Evolutionary conservation across 169 alveolate species (phyloP), one percentile per base, ranked within the genome.

Genomic region (Eimeria zaria): DNA sequence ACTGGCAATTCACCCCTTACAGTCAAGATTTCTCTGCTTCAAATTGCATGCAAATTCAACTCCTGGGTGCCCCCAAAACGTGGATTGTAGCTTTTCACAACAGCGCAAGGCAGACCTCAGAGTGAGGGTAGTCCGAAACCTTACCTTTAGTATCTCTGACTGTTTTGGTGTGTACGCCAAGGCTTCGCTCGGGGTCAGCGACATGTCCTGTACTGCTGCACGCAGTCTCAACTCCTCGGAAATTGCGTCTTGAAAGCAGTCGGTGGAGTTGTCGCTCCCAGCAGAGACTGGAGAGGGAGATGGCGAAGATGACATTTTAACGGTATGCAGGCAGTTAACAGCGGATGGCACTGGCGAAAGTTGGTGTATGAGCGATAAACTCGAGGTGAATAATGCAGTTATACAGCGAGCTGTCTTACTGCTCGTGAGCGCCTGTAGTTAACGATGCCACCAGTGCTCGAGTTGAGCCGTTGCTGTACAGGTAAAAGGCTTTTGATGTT

Each of bases 251-350:
- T 62, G 93, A 58, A 85, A 85, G 62, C 80, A 85, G 27, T 85
- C 93, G 12, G 93, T 85, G 93, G 93, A 85, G 39, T 85, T 60
- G 62, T 85, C 80, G 93, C 93, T 85, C 44, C 93, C 80, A 41
- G 93, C 93, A 4, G 93, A 58, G 80, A 55, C 58, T 60, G 76
- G 93, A 1, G 93, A 85, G 20, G 93, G 78, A 62, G 93, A 85
- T 24, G 93, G 81, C 14, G 93, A 85, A 30, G 80, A 33, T 2
- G 78, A 58, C 93, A 85, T 85, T 85, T 33, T 69, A 69, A 33
- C 80, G 48, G 36, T 33, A 33, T 69, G 51, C n/a, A 7, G 51
- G 80, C 80, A 69, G 51, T 27, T 69, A 46, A 69, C 80, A 69
- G 80, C 51, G 5, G 46, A 27, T 36, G 51, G 80, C 51, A 36